Conservation (phyloP, 768 basidiomycete genomes). For the Rhodosporidiobolus sp. region DNA sequence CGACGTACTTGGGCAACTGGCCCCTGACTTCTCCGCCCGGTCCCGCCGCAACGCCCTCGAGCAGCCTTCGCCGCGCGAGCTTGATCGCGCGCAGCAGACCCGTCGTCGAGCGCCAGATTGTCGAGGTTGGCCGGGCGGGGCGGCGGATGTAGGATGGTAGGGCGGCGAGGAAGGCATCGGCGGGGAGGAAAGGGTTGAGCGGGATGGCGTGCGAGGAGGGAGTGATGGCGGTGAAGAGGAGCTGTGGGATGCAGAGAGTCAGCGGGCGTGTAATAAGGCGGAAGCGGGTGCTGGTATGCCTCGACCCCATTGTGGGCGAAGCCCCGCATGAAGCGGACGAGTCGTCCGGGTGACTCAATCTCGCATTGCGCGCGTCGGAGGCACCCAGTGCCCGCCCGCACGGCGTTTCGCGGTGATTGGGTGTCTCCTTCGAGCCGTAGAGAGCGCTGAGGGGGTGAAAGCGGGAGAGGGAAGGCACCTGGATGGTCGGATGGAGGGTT, state of each 20-base stretch:
- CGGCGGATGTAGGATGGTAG: slow-evolving; percentile 28
- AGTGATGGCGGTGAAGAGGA: slow-evolving; percentile 28
- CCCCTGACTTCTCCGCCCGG: slow-evolving; percentile 25
- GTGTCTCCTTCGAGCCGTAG: too few relatives aligned
- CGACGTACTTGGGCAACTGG: slow-evolving; percentile 37
- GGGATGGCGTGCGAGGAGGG: slow-evolving; percentile 33
- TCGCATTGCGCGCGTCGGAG: too few relatives aligned
- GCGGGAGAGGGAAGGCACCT: neutral
- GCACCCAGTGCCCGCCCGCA: too few relatives aligned
- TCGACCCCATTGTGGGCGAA: neutral
- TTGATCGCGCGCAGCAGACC: slow-evolving; percentile 37
- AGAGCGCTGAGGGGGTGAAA: neutral
- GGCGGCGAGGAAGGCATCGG: slow-evolving; percentile 31
- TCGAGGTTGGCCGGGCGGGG: slow-evolving; percentile 27
- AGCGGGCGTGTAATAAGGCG: too few relatives aligned
- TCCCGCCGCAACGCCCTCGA: slow-evolving; percentile 25
- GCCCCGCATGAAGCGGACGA: neutral
- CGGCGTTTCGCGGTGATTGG: too few relatives aligned
- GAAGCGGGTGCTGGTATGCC: neutral
- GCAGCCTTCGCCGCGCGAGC: slow-evolving; percentile 17
- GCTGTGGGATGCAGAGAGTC: neutral
- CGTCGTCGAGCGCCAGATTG: slow-evolving; percentile 27
- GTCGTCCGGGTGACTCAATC: neutral
- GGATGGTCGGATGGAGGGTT: slow-evolving; percentile 8
- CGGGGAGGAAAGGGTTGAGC: slow-evolving; percentile 37